Base-by-base conservation (phyloP, 2,329 filamentous ascomycete genomes). In the Colletotrichum sp. region DNA sequence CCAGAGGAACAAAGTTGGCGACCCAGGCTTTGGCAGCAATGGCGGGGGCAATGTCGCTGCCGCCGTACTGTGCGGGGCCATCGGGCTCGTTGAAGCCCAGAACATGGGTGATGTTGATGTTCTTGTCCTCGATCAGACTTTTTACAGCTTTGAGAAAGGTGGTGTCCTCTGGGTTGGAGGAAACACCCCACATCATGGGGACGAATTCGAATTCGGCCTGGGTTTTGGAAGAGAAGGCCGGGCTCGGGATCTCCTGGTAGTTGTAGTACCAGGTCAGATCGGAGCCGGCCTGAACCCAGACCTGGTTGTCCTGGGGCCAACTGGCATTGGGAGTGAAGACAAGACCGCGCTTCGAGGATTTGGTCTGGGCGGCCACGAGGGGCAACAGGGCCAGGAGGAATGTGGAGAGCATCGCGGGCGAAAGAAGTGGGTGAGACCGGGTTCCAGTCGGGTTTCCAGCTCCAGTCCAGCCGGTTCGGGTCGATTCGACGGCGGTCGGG, bases 231-330 rank as follows among this genome's bases (percentile, higher is more conserved):
- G 83, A 78, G 81, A 89, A 93, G 57, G 86, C 86, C 0, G 88
- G 77, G 1, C 92, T 91, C 2, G 94, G 94, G 5, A 83, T 82
- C 25, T 87, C 81, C 30, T 86, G 84, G 84, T 96, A 97, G 87
- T 96, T 96, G 89, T 96, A 97, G 88, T 97, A 97, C 95, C 95
- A 97, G 5, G 92, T 93, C 71, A 96, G 85, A 57, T 92, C 90
- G 22, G 90, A 91, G 49, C 87, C 88, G 8, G 86, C 69, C 59
- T 87, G 83, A 13, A 88, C 85, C 93, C 94, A 96, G 80, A 94
- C 87, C 63, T 88, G 82, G 85, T 95, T 91, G 84, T 96, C 95
- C 19, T 86, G 75, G 1, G 91, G 88, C 72, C 88, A 85, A 1
- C 89, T 82, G 7, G 85, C 78, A 75, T 92, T 90, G 8, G 91